These are phyloP conservation scores for Cyphellophora attinorum DNA, from an alignment of 2,329 filamentous ascomycete genomes.

Conservation along the genomic window DNA sequence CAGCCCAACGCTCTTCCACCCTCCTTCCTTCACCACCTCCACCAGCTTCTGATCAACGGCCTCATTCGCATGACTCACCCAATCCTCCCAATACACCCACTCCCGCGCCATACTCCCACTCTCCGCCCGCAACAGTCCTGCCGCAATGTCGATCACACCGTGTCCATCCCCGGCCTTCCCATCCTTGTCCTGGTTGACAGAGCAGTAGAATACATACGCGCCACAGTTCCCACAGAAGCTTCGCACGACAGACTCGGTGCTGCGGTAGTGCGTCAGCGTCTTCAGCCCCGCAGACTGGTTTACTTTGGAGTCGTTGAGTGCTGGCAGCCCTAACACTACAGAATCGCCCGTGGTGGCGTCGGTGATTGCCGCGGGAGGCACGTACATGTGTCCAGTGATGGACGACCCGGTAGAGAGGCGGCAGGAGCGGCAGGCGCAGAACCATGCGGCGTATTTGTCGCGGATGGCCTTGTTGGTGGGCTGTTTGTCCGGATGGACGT, in stretches of 20 bases:
- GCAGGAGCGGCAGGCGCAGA: slow-evolving; percentile 55
- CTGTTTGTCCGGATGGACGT: not conserved
- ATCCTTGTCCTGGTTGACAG: not conserved
- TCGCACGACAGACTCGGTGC: slow-evolving; percentile 42
- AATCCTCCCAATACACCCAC: slow-evolving; percentile 52
- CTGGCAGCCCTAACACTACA: slow-evolving; percentile 23
- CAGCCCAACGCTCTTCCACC: not conserved
- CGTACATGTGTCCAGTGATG: slow-evolving; percentile 57
- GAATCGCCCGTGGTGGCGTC: slow-evolving; percentile 26
- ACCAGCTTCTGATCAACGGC: not conserved
- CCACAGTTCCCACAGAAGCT: slow-evolving; percentile 56
- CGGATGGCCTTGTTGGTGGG: slow-evolving; percentile 35
- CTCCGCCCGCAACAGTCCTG: slow-evolving; percentile 43
- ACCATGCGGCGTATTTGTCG: slow-evolving; percentile 48
- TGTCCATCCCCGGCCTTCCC: slow-evolving; percentile 40
- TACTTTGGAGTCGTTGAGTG: slow-evolving; percentile 24
- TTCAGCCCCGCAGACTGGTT: slow-evolving; percentile 6
- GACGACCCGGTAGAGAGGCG: slow-evolving; percentile 52
- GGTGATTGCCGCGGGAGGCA: slow-evolving; percentile 50
- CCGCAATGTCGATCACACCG: slow-evolving; percentile 53
- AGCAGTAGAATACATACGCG: slow-evolving; percentile 51
- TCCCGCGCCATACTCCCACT: slow-evolving; percentile 43
- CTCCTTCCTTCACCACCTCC: not conserved
- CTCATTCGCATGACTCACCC: not conserved
- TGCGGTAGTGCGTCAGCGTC: slow-evolving; percentile 42